Evolutionary conservation across 1,284 basidiomycete genomes (phyloP).

Genomic region (Fomitopsis palustris): DNA sequence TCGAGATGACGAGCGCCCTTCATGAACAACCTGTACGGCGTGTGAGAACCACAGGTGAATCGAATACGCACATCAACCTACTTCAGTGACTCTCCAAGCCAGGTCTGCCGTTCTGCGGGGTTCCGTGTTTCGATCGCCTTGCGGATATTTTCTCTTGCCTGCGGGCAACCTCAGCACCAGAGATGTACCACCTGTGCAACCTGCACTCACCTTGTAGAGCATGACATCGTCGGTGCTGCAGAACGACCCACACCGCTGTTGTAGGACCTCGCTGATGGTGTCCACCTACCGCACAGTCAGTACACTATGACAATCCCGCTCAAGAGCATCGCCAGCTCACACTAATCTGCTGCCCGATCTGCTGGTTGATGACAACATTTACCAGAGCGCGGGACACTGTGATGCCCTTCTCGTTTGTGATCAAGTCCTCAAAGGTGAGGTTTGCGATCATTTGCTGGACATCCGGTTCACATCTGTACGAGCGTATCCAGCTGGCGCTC

Average conservation of each 20-base stretch:
- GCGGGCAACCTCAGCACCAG: neutral
- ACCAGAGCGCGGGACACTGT: constrained; percentile 85
- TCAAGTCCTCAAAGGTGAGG: constrained; percentile 82
- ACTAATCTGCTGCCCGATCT: constrained; percentile 94
- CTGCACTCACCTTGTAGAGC: constrained; percentile 78
- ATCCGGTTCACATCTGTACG: constrained; percentile 60
- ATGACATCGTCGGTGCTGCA: constrained; percentile 98
- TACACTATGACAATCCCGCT: neutral
- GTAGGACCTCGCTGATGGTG: constrained; percentile 91
- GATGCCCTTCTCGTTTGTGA: constrained; percentile 81
- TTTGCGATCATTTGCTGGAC: constrained; percentile 64
- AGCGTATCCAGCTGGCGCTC: neutral
- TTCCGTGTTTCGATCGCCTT: constrained; percentile 84
- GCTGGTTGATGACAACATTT: constrained; percentile 95
- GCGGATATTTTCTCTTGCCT: constrained; percentile 93
- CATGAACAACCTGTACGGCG: constrained; percentile 65
- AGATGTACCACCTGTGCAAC: neutral
- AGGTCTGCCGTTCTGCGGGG: constrained; percentile 67
- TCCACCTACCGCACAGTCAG: constrained; percentile 63
- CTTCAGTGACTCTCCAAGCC: constrained; percentile 82
- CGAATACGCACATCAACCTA: constrained; percentile 34
- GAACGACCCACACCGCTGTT: constrained; percentile 94
- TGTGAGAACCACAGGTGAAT: neutral
- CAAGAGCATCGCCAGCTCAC: constrained; percentile 43
- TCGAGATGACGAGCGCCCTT: constrained; percentile 86